Conservation (phyloP, 345 rosid species). For the Theobroma cacao region DNA sequence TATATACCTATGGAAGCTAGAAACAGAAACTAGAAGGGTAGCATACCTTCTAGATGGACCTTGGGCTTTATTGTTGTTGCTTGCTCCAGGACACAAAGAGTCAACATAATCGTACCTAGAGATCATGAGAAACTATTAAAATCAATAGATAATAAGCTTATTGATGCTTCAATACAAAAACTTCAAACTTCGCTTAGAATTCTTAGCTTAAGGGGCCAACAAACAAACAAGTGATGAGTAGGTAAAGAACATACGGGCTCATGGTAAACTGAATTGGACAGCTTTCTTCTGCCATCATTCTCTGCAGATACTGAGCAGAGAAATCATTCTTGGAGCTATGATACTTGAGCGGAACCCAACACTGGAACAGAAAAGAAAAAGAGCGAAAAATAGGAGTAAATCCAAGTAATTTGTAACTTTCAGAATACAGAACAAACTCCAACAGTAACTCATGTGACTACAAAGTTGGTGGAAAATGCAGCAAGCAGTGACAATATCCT, state of each 20-base stretch:
- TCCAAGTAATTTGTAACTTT: constrained; percentile 13
- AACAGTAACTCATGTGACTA: not conserved
- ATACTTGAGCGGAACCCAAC: constrained; percentile 73
- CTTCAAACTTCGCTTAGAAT: not conserved
- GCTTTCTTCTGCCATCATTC: constrained; percentile 53
- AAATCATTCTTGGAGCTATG: constrained; percentile 69
- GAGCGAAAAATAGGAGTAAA: not conserved
- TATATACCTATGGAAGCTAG: not conserved
- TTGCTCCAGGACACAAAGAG: constrained; percentile 62
- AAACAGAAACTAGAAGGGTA: constrained; percentile 1
- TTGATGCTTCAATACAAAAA: not conserved
- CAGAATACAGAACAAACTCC: not conserved
- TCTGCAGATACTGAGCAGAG: constrained; percentile 51
- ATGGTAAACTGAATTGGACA: constrained; percentile 62
- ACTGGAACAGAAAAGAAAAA: constrained; percentile 36
- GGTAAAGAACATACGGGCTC: constrained; percentile 49
- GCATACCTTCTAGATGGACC: constrained; percentile 53
- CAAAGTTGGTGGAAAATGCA: not conserved
- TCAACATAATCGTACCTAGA: constrained; percentile 61
- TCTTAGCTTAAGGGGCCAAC: not conserved
- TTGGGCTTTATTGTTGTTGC: constrained; percentile 35
- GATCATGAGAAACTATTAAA: constrained; percentile 21
- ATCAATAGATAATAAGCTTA: constrained; percentile 8
- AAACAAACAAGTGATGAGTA: constrained; percentile 11
- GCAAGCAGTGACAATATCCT: not conserved